A percentile compares a stretch with the other conserved stretches of the same genome.
Conservation (phyloP, 2,329 filamentous ascomycete genomes). For the Aspergillus persii region DNA sequence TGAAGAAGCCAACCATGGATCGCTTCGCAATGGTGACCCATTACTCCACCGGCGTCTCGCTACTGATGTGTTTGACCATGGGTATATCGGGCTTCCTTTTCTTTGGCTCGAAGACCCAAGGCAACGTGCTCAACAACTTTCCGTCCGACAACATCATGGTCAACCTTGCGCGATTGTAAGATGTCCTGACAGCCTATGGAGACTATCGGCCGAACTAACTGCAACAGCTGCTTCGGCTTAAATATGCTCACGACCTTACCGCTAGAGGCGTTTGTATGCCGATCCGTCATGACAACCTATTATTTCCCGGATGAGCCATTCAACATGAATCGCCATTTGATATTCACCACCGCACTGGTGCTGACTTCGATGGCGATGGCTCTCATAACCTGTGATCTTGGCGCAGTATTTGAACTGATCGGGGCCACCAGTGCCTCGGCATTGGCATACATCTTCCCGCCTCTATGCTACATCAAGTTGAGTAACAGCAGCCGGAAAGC, state of each 20-base stretch:
- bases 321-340: constrained; percentile 77
- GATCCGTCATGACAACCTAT: constrained; percentile 93
- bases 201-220: constrained; percentile 17
- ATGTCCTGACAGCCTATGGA: neutral
- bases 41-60: constrained; percentile 84
- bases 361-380: constrained; percentile 72
- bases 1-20: constrained; percentile 91
- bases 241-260: constrained; percentile 99
- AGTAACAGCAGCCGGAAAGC: constrained; percentile 74
- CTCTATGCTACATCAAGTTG: constrained; percentile 91
- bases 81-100: constrained; percentile 86
- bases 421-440: constrained; percentile 92
- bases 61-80: constrained; percentile 87
- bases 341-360: constrained; percentile 83
- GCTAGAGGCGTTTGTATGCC: constrained; percentile 94
- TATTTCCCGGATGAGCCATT: constrained; percentile 71
- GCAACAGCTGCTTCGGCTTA: constrained; percentile 74
- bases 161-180: constrained; percentile 80
- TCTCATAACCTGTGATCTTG: constrained; percentile 87
- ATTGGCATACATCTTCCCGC: constrained; percentile 91
- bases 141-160: constrained; percentile 86
- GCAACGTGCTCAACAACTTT: constrained; percentile 98
- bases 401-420: constrained; percentile 91
- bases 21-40: constrained; percentile 92
- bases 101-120: constrained; percentile 86